Evolutionary conservation across 306 rosid genomes (phyloP), one percentile per base, ranked within the genome.

Genomic region (Sindora glabra): DNA sequence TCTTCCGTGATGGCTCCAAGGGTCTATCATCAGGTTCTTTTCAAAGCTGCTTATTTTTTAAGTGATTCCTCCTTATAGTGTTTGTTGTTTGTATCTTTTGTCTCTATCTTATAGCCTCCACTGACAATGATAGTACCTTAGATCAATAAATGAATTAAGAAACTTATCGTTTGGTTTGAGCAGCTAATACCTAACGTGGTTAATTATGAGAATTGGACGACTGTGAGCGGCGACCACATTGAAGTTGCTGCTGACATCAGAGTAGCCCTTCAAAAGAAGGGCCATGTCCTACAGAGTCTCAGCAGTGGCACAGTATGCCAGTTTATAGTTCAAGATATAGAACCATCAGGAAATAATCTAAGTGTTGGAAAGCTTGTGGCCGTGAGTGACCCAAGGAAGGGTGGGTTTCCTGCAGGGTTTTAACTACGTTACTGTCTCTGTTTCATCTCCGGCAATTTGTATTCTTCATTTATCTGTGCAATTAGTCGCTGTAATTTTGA

Each of bases 361-460:
- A 55, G 80, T 55, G 85, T 71, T 66, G 23, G 30, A 14, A 70
- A 64, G 40, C 86, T 92, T 50, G 80, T 82, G 0, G 98, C 85
- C 10, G 96, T 92, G 0, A 74, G 98, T 66, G 98, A 92, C 61
- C 96, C 88, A 1, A 74, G 98, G 74, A 92, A 88, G 68, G 83
- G 87, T 36, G 96, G 98, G 22, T 54, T 10, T 61, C 96, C 98
- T 0, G 96, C 98, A 10, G 94, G 94, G 48, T 81, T 69, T 73
- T 91, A 74, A 81, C 66, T 26, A 19, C 51, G 57, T 36, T 34
- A 36, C 24, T 16, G 19, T 25, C 10, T 48, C 9, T 10, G 8
- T 23, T 36, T n/a, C 18, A 2, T 48, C 27, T 26, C 10, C 2
- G 41, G 18, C 6, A 12, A 8, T 8, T 39, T 9, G 14, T 8